Percentiles rank a stretch among this genome's conserved stretches.
Evolutionary conservation across 495 filamentous ascomycete genomes (phyloP).

Genomic region (Glutinoglossum americanum): DNA sequence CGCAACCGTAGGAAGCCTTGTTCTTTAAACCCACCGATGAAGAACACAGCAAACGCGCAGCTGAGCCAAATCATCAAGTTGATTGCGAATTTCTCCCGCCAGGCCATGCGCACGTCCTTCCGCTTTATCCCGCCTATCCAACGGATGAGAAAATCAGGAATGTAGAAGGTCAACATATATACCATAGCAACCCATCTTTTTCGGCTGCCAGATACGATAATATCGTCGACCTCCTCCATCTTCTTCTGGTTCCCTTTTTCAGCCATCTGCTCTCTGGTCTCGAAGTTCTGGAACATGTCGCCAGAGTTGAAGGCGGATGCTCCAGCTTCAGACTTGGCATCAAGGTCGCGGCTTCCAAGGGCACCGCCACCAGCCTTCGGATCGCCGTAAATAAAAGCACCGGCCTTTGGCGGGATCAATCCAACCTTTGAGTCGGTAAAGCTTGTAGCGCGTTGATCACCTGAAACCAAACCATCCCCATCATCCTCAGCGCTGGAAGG

Average conservation of each 20-base stretch:
- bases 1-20: neutral
- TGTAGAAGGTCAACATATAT: constrained; percentile 61
- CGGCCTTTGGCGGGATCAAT: constrained; percentile 33
- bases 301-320: constrained; percentile 72
- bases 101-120: constrained; percentile 82
- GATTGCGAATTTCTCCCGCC: constrained; percentile 95
- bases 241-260: constrained; percentile 85
- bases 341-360: constrained; percentile 64
- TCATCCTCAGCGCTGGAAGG: constrained; percentile 25
- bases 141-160: constrained; percentile 70
- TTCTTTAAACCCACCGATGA: constrained; percentile 26
- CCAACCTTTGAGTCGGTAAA: constrained; percentile 53
- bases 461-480: constrained; percentile 24
- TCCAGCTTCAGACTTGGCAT: constrained; percentile 75
- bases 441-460: constrained; percentile 21
- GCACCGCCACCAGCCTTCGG: constrained; percentile 48
- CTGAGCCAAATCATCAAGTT: constrained; percentile 92
- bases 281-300: constrained; percentile 96
- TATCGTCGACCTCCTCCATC: constrained; percentile 74
- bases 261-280: constrained; percentile 80
- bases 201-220: constrained; percentile 53
- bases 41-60: constrained; percentile 62
- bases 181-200: constrained; percentile 87
- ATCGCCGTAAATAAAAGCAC: constrained; percentile 45
- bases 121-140: constrained; percentile 68